phyloP scores from a whole-genome alignment of 805 yeast genomes.

The Metschnikowia proteae region DNA sequence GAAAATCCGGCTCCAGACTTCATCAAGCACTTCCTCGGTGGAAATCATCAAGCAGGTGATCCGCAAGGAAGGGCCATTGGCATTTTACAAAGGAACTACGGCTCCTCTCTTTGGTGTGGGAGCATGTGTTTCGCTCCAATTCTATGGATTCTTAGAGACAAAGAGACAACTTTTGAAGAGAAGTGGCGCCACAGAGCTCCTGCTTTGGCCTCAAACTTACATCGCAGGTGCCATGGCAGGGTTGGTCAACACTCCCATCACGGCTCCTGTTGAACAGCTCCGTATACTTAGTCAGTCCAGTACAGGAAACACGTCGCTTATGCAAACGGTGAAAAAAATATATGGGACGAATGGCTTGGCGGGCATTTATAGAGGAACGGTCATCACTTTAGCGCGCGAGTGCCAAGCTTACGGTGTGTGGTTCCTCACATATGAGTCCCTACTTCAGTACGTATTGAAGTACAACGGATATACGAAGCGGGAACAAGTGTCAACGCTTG shows the following conservation, averaged over 20 bases:
- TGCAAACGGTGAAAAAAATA: slow-evolving; percentile 42
- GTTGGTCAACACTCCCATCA: slow-evolving; percentile 56
- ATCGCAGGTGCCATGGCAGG: slow-evolving; percentile 66
- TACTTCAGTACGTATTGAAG: slow-evolving; percentile 41
- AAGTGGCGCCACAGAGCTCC: slow-evolving; percentile 30
- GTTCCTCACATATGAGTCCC: slow-evolving; percentile 61
- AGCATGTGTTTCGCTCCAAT: slow-evolving; percentile 65
- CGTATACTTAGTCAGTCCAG: slow-evolving; percentile 60
- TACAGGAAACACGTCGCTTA: slow-evolving; percentile 21
- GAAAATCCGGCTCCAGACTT: slow-evolving; percentile 41
- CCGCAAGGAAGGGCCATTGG: slow-evolving; percentile 39
- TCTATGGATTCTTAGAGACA: slow-evolving; percentile 68
- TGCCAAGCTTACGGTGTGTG: slow-evolving; percentile 74
- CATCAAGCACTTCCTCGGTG: slow-evolving; percentile 27
- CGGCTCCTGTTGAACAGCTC: slow-evolving; percentile 65
- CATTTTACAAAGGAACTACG: slow-evolving; percentile 44
- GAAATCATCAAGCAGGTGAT: slow-evolving; percentile 35
- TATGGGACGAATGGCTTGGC: slow-evolving; percentile 39
- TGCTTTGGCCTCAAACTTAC: slow-evolving; percentile 54
- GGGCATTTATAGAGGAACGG: slow-evolving; percentile 55
- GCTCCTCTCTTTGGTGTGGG: slow-evolving; percentile 44
- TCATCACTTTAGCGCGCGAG: slow-evolving; percentile 55
- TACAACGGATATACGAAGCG: slow-evolving; percentile 37
- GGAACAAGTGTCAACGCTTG: slow-evolving; percentile 50
- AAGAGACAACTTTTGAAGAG: slow-evolving; percentile 49